A percentile compares a stretch with the other conserved stretches of the same genome.
Evolutionary conservation across 2,329 filamentous ascomycete species (phyloP).

Genomic region (Penicillium psychrosexuale): DNA sequence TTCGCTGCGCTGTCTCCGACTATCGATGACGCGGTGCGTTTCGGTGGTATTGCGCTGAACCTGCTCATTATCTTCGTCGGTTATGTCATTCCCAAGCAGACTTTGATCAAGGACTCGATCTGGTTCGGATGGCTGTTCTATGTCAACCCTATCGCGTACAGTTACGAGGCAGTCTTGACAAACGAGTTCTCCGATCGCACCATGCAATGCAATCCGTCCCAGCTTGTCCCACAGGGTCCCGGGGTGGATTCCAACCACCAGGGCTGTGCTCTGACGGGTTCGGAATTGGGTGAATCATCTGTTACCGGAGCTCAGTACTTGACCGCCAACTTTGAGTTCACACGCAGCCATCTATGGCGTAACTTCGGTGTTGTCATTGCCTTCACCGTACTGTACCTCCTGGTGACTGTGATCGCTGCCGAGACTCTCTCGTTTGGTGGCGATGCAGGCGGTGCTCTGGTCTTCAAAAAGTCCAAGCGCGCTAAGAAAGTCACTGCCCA

Average conservation of each 20-base stretch:
- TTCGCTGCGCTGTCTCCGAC: constrained; percentile 62
- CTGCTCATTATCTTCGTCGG: constrained; percentile 63
- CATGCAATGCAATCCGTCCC: constrained; percentile 58
- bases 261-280: constrained; percentile 62
- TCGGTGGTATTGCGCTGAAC: constrained; percentile 60
- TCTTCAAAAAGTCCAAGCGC: constrained; percentile 68
- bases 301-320: constrained; percentile 58
- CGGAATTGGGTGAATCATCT: constrained; percentile 48
- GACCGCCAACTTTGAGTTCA: constrained; percentile 55
- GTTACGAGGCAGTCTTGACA: constrained; percentile 64
- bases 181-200: constrained; percentile 61
- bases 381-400: constrained; percentile 70
- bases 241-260: constrained; percentile 55
- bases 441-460: constrained; percentile 63
- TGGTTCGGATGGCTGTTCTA: constrained; percentile 66
- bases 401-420: constrained; percentile 66
- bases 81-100: constrained; percentile 65
- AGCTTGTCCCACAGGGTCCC: constrained; percentile 60
- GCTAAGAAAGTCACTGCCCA: constrained; percentile 54
- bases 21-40: constrained; percentile 65
- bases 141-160: constrained; percentile 55
- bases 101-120: constrained; percentile 57
- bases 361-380: constrained; percentile 77
- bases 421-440: constrained; percentile 64
- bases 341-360: constrained; percentile 60